Evolutionary conservation across 208 protist genomes (phyloP).

Genomic region (Herpetomonas samuelpessoai): DNA sequence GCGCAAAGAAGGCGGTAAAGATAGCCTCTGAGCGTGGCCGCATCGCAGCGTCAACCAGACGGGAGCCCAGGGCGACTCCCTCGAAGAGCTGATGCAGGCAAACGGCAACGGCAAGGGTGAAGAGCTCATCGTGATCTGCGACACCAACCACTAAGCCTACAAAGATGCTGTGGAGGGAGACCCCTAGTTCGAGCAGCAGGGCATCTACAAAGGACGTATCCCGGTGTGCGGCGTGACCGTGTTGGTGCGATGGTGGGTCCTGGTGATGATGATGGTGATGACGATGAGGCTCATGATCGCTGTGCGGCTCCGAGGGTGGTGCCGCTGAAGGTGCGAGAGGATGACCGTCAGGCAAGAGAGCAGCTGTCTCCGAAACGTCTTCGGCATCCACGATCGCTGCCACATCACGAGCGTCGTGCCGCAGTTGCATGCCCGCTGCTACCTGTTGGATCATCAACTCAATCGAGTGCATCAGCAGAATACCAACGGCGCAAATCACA

Average conservation of each 20-base stretch:
- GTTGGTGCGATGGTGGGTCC: background rate
- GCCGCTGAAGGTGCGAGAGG: background rate
- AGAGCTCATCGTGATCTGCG: constrained; percentile 31
- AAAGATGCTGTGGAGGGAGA: constrained; percentile 69
- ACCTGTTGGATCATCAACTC: constrained; percentile 22
- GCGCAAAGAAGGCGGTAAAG: constrained; percentile 35
- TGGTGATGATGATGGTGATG: constrained; percentile 11
- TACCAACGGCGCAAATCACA: constrained; percentile 25
- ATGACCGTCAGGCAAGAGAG: too few species aligned
- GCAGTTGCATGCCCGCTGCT: background rate
- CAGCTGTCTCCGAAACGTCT: background rate
- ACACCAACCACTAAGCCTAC: constrained; percentile 59
- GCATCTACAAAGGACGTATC: constrained; percentile 21
- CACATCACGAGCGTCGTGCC: background rate
- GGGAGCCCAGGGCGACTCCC: constrained; percentile 52
- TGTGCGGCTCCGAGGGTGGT: background rate
- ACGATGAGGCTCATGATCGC: too few species aligned
- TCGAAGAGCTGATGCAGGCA: constrained; percentile 75
- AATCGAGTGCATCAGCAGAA: constrained; percentile 33
- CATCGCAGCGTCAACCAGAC: constrained; percentile 49
- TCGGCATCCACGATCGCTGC: background rate
- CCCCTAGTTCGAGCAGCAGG: constrained; percentile 50
- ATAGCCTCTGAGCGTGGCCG: constrained; percentile 23
- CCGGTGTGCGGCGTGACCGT: background rate
- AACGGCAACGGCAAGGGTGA: constrained; percentile 44